Conservation (phyloP, 1,139 yeast species). For the Geotrichum cucujoidarum region DNA sequence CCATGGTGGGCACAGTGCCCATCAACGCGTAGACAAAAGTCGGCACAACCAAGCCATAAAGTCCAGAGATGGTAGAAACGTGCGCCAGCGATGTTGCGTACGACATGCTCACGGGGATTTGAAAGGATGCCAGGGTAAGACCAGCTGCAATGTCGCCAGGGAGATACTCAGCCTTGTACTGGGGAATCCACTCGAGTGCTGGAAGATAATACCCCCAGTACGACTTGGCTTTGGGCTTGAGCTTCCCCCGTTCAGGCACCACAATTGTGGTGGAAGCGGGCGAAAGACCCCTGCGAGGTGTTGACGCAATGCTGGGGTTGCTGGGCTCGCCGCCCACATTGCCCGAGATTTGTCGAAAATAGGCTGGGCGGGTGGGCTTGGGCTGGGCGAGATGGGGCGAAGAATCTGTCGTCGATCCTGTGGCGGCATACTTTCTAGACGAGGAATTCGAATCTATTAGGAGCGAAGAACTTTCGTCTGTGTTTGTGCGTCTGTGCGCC, state of each 20-base stretch:
- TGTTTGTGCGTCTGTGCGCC: too few species aligned
- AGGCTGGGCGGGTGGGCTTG: constrained; percentile 15
- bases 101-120: constrained; percentile 82
- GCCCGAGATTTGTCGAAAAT: constrained; percentile 19
- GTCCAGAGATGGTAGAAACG: constrained; percentile 83
- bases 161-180: constrained; percentile 50
- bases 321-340: constrained; percentile 4
- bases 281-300: constrained; percentile 8
- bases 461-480: constrained; percentile 10
- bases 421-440: not conserved
- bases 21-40: constrained; percentile 77
- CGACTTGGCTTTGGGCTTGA: constrained; percentile 25
- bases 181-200: constrained; percentile 69
- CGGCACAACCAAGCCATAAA: constrained; percentile 74
- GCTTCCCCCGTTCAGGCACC: constrained; percentile 18
- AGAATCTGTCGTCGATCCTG: not conserved
- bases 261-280: constrained; percentile 7
- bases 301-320: not conserved
- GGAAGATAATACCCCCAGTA: constrained; percentile 70
- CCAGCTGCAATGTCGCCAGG: constrained; percentile 83
- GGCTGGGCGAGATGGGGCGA: not conserved
- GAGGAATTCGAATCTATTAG: not conserved
- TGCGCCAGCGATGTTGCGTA: constrained; percentile 88
- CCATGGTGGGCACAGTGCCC: constrained; percentile 95
- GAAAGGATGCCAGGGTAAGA: constrained; percentile 81